These are phyloP conservation scores for Dionaea muscipula DNA, from an alignment of 179 eudicot species.

Conservation along the genomic window DNA sequence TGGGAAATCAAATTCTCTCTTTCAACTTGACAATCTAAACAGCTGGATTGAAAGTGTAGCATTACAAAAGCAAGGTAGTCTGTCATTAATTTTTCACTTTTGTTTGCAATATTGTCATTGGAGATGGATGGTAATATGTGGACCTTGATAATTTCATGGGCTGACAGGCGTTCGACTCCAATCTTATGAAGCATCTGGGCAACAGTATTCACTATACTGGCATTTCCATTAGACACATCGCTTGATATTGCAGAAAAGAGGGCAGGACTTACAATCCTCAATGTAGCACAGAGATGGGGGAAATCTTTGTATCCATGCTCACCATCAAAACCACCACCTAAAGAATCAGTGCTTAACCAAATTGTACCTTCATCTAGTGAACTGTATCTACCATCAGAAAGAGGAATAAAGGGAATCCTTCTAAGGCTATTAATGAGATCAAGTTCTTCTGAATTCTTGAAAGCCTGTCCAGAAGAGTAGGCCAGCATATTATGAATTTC, in stretches of 20 bases:
- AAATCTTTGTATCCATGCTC: conserved; percentile 38
- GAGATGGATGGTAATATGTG: conserved; percentile 70
- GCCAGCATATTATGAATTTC: conserved; percentile 43
- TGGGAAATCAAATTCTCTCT: conserved; percentile 45
- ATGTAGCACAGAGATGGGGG: conserved; percentile 48
- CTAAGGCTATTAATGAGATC: conserved; percentile 37
- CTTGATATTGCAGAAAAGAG: conserved; percentile 44
- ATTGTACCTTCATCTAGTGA: conserved; percentile 60
- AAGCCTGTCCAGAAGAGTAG: conserved; percentile 25
- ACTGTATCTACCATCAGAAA: conserved; percentile 66
- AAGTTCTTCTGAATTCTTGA: conserved; percentile 24
- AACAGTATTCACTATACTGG: conserved; percentile 29
- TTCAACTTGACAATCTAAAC: conserved; percentile 49
- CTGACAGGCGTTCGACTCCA: conserved; percentile 75
- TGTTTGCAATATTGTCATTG: conserved; percentile 19
- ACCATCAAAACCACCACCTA: conserved; percentile 25
- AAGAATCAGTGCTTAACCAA: conserved; percentile 60
- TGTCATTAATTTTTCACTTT: conserved; percentile 31
- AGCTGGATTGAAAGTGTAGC: conserved; percentile 71
- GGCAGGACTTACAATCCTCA: conserved; percentile 58
- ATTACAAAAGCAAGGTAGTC: conserved; percentile 68
- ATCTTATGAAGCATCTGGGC: conserved; percentile 46
- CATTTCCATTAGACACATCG: conserved; percentile 15
- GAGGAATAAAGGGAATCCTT: conserved; percentile 72
- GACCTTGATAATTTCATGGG: conserved; percentile 64